Percentiles rank a stretch among this genome's conserved stretches.
These are phyloP conservation scores for Coniferiporia weirii DNA, from an alignment of 1,284 basidiomycete species.

Conservation along the genomic window DNA sequence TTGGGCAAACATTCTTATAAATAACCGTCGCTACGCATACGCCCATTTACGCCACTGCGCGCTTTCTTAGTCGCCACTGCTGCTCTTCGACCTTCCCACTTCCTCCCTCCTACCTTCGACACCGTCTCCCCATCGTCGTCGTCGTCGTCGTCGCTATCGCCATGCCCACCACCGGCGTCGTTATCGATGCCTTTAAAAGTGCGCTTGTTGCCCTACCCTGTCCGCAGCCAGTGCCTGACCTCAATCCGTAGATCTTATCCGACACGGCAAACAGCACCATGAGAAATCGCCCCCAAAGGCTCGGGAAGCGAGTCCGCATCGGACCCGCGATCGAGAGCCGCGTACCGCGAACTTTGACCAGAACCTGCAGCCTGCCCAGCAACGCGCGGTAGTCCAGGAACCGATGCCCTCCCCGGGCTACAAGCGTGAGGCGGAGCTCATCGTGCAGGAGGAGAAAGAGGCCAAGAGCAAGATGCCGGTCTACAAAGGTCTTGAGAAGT, in stretches of 20 bases:
- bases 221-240: slow-evolving; percentile 15
- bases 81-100: too few species aligned
- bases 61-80: neutral
- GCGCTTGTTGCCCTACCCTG: slow-evolving; percentile 20
- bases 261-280: slow-evolving; percentile 74
- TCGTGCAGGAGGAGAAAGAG: slow-evolving; percentile 75
- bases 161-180: slow-evolving; percentile 40
- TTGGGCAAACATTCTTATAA: neutral
- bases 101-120: too few species aligned
- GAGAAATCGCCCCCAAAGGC: slow-evolving; percentile 24
- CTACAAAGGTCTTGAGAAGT: slow-evolving; percentile 84
- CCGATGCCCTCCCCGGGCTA: slow-evolving; percentile 33
- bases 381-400: slow-evolving; percentile 14
- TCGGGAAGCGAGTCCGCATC: slow-evolving; percentile 23
- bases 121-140: neutral
- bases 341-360: slow-evolving; percentile 24
- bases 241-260: slow-evolving; percentile 65
- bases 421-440: slow-evolving; percentile 62
- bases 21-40: neutral
- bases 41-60: neutral
- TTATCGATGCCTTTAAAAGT: slow-evolving; percentile 76
- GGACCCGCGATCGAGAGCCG: neutral
- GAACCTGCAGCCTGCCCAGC: slow-evolving; percentile 23
- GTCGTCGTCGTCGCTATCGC: slow-evolving; percentile 2
- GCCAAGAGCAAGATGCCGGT: slow-evolving; percentile 73